phyloP scores from a whole-genome alignment of 768 basidiomycete species.

The Stropharia rugosoannulata region DNA sequence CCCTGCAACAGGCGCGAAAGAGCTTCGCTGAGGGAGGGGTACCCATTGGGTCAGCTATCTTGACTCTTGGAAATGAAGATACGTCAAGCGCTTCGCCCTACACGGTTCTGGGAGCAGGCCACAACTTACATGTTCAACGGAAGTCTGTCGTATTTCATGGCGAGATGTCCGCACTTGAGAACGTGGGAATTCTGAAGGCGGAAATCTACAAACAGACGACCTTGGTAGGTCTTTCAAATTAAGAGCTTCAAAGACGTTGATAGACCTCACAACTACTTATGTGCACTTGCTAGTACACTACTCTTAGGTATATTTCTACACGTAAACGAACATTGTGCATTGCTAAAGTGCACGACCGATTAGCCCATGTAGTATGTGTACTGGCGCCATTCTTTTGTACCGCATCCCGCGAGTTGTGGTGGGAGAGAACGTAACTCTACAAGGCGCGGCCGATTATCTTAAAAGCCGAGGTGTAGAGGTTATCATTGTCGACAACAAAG shows the following conservation, averaged over 20 bases:
- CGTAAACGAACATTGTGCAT: neutral
- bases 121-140: constrained; percentile 36
- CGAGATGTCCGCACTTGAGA: constrained; percentile 40
- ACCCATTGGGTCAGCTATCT: constrained; percentile 59
- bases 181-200: constrained; percentile 49
- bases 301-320: constrained; percentile 25
- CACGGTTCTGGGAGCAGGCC: constrained; percentile 28
- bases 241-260: neutral
- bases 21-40: constrained; percentile 54
- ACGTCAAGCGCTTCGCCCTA: neutral
- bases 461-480: constrained; percentile 53
- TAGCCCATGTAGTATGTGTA: constrained; percentile 68
- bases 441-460: constrained; percentile 55
- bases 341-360: neutral
- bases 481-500: constrained; percentile 43
- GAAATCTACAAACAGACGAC: constrained; percentile 46
- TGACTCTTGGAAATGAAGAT: constrained; percentile 18
- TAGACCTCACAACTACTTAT: neutral
- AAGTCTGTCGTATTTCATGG: constrained; percentile 33
- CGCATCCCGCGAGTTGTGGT: constrained; percentile 66
- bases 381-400: constrained; percentile 61
- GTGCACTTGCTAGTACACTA: constrained; percentile 29
- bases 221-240: constrained; percentile 35
- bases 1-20: constrained; percentile 39
- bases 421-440: constrained; percentile 57